phyloP scores from a whole-genome alignment of 1,284 basidiomycete species.

The Ustilago lituana region DNA sequence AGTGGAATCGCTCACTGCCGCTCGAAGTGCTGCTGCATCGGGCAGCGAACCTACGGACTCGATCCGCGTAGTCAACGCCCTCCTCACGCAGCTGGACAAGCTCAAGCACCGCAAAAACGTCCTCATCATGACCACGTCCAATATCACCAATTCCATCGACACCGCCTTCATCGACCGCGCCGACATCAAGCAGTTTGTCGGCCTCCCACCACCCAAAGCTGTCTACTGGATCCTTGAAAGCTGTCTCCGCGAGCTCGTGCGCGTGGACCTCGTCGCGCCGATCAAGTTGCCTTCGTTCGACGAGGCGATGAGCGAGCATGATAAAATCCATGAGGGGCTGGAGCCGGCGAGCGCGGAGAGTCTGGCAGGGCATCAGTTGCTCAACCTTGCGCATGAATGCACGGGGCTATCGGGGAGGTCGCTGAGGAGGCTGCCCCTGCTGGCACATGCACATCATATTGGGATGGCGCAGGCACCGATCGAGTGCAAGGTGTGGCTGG shows the following conservation, averaged over 20 bases:
- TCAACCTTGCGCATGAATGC: constrained; percentile 77
- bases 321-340: background rate
- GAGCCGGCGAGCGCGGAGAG: background rate
- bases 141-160: constrained; percentile 93
- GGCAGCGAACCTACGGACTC: constrained; percentile 96
- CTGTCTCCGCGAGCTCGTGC: constrained; percentile 82
- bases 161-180: constrained; percentile 95
- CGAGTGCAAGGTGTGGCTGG: constrained; percentile 38
- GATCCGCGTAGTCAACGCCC: constrained; percentile 93
- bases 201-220: constrained; percentile 86
- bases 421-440: constrained; percentile 85
- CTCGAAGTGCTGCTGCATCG: constrained; percentile 89
- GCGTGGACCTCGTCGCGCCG: constrained; percentile 75
- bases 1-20: constrained; percentile 93
- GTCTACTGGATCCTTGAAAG: constrained; percentile 91
- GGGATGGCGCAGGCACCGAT: constrained; percentile 53
- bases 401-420: constrained; percentile 89
- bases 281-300: constrained; percentile 11
- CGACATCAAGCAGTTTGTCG: constrained; percentile 94
- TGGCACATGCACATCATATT: constrained; percentile 86
- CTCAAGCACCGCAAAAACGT: constrained; percentile 91
- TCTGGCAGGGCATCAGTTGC: constrained; percentile 72
- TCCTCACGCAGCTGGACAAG: constrained; percentile 96
- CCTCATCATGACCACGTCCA: constrained; percentile 94
- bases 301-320: background rate